Conservation (phyloP, 2,329 filamentous ascomycete species). For the Arthroderma sp. region DNA sequence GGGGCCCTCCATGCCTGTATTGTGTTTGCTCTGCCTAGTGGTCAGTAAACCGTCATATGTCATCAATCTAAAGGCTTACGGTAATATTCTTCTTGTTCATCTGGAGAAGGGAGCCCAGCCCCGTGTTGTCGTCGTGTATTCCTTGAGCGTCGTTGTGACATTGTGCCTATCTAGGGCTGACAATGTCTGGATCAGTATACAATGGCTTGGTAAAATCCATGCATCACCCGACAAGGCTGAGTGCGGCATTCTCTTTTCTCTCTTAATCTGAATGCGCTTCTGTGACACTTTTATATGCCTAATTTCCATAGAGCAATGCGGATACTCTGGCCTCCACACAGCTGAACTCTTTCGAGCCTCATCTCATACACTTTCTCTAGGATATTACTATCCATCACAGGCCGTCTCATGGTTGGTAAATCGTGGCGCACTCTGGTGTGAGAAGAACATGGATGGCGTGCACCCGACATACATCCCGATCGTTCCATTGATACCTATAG, state of each 20-base stretch:
- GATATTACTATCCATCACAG: not conserved
- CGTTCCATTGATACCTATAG: not conserved
- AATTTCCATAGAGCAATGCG: not conserved
- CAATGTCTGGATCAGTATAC: not conserved
- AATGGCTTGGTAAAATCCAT: not conserved
- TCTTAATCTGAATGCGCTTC: not conserved
- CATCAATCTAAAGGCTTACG: not conserved
- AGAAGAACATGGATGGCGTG: not conserved
- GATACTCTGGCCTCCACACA: not conserved
- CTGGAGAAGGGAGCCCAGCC: not conserved
- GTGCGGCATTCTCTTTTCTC: not conserved
- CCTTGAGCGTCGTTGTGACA: not conserved
- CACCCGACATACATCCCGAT: not conserved
- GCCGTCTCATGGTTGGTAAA: not conserved
- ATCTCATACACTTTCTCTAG: not conserved
- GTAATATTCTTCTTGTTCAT: not conserved
- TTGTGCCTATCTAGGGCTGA: not conserved
- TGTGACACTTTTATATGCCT: not conserved
- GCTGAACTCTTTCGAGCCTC: not conserved
- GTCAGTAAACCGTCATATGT: not conserved
- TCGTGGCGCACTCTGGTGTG: not conserved
- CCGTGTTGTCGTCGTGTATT: not conserved
- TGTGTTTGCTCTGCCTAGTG: not conserved
- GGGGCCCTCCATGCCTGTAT: not conserved
- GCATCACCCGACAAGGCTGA: not conserved